phyloP scores from a whole-genome alignment of 768 basidiomycete species.

The Leucocoprinus birnbaumii region DNA sequence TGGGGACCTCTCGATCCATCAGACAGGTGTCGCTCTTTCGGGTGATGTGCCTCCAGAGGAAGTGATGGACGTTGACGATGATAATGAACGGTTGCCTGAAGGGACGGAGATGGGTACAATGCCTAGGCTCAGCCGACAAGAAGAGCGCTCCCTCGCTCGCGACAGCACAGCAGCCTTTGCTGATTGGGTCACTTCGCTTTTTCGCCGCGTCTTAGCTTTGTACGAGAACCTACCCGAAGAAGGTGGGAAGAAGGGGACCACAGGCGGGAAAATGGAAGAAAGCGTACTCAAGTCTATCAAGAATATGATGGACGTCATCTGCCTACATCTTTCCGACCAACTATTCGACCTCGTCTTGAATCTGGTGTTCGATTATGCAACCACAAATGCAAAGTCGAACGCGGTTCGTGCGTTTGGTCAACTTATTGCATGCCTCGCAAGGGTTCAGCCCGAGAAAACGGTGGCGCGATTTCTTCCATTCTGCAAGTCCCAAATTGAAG shows the following conservation, averaged over 20 bases:
- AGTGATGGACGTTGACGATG: constrained; percentile 49
- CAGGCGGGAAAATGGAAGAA: constrained; percentile 84
- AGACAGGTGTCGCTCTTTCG: constrained; percentile 52
- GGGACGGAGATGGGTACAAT: constrained; percentile 41
- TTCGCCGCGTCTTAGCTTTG: constrained; percentile 74
- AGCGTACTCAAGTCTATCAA: constrained; percentile 75
- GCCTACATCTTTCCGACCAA: constrained; percentile 72
- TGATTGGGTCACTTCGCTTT: constrained; percentile 79
- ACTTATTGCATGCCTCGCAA: constrained; percentile 79
- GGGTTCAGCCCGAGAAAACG: constrained; percentile 72
- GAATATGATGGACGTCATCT: constrained; percentile 77
- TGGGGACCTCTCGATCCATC: constrained; percentile 67
- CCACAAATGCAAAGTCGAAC: constrained; percentile 88
- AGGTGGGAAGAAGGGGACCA: constrained; percentile 81
- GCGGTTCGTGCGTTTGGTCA: constrained; percentile 90
- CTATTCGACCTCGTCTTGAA: constrained; percentile 86
- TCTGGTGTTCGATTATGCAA: constrained; percentile 82
- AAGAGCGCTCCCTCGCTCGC: constrained; percentile 69
- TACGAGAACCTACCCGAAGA: constrained; percentile 96
- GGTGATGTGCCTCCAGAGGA: constrained; percentile 52
- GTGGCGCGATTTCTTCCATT: constrained; percentile 79
- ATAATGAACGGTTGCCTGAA: constrained; percentile 46
- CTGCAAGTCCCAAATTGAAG: constrained; percentile 73
- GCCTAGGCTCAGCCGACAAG: constrained; percentile 50
- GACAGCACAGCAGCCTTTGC: constrained; percentile 81